Base-by-base conservation (phyloP, 202 grass and related monocot species). In the Tripidium arundinaceum region DNA sequence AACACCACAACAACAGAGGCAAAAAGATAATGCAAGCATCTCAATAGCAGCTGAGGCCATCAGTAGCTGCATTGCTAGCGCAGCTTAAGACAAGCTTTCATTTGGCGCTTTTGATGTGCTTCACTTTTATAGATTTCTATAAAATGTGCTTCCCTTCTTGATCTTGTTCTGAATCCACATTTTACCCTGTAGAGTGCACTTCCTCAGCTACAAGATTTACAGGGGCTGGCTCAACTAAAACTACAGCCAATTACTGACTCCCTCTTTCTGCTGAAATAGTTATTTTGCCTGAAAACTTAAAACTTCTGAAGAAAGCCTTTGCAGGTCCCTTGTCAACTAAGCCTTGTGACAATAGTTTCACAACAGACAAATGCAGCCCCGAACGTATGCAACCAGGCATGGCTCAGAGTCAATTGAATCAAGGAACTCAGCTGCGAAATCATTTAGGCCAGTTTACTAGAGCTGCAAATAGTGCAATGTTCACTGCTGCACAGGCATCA, bases 141-240 rank as follows among this genome's bases (percentile, higher is more conserved):
- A 72, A 6, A 16, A 7, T 79, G 52, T 79, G n/a, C 8, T 63
- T 62, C 72, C 6, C 42, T 78, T 60, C 54, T 78, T 2, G 57
- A 37, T 55, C 62, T 21, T 31, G 8, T 61, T 67, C 31, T 21
- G n/a, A 73, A 81, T 74, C 16, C 55, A 52, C 18, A 43, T 43
- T 55, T 85, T 81, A 1, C 2, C 34, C 78, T 88, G 82, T 80
- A 95, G 95, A 88, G 71, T 47, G 70, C 90, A 86, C 90, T 98
- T 39, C 83, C 95, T 67, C 95, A 94, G 80, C 78, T 95, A 72
- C 90, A 95, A 83, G 95, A 95, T 86, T 84, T 93, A 80, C 86
- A 94, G 68, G 90, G 92, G 13, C 95, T 93, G 66, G 29, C 84
- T 83, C 95, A 98, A 70, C 94, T 93, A 76, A 98, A 95, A 78